Percentiles rank a stretch among this genome's conserved stretches.
Conservation (phyloP, 306 rosid genomes). For the Quillaja saponaria region DNA sequence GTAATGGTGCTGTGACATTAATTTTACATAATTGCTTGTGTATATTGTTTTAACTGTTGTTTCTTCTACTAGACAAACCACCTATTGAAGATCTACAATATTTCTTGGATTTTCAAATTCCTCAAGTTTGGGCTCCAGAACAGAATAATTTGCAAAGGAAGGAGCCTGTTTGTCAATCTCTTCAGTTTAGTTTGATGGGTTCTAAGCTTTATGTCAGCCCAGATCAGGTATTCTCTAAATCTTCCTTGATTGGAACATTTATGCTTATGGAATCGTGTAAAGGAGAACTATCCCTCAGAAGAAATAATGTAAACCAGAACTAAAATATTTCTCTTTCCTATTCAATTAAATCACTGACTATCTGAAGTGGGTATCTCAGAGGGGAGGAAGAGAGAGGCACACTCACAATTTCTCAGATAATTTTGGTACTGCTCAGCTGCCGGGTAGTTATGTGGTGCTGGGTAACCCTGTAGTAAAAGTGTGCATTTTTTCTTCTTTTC, state of each 20-base stretch:
- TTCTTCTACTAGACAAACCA: slow-evolving; percentile 69
- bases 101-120: slow-evolving; percentile 94
- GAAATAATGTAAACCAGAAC: not conserved
- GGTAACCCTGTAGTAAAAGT: not conserved
- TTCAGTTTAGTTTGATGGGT: slow-evolving; percentile 98
- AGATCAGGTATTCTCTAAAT: slow-evolving; percentile 68
- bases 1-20: not conserved
- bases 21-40: not conserved
- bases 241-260: slow-evolving; percentile 7
- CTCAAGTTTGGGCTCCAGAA: slow-evolving; percentile 90
- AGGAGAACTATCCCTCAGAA: slow-evolving; percentile 19
- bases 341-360: too few species aligned
- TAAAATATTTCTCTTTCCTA: not conserved
- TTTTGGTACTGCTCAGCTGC: not conserved
- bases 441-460: not conserved
- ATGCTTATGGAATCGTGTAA: slow-evolving; percentile 19
- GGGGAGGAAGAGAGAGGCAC: not conserved
- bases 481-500: too few species aligned
- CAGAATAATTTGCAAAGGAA: slow-evolving; percentile 81
- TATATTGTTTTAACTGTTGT: slow-evolving; percentile 17
- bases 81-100: slow-evolving; percentile 95
- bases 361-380: too few species aligned
- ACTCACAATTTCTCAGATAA: slow-evolving; percentile 3
- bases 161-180: slow-evolving; percentile 84
- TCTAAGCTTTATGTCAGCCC: slow-evolving; percentile 92